Conservation (phyloP, 148 eudicot species). For the Oxyria digyna region DNA sequence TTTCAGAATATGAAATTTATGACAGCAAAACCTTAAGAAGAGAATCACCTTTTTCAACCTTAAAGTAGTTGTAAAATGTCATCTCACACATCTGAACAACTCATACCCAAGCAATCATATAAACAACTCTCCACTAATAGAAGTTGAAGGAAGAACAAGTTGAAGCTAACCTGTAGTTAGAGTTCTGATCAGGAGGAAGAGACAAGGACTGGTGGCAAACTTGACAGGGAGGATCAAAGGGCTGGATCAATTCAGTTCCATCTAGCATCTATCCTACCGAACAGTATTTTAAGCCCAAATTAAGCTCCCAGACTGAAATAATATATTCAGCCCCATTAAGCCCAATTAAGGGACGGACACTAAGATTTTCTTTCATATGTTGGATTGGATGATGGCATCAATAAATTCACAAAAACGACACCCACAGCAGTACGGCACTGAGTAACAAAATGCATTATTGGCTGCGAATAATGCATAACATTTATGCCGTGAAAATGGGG, state of each 20-base stretch:
- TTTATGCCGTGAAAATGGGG: too few species aligned
- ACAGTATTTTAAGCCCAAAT: too few species aligned
- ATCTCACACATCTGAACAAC: too few species aligned
- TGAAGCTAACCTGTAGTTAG: slow-evolving; percentile 97
- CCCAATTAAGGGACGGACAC: too few species aligned
- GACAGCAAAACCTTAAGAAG: slow-evolving; percentile 49
- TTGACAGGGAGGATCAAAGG: slow-evolving; percentile 76
- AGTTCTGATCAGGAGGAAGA: slow-evolving; percentile 53
- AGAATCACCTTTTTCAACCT: slow-evolving; percentile 54
- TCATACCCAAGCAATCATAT: too few species aligned
- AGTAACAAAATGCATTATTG: too few species aligned
- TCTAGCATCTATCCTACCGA: too few species aligned
- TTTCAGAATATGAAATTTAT: neutral
- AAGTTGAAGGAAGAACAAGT: neutral
- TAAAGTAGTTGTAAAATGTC: slow-evolving; percentile 77
- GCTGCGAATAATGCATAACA: too few species aligned
- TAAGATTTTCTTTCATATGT: neutral
- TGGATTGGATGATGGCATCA: neutral
- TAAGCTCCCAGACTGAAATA: too few species aligned
- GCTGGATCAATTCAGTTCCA: slow-evolving; percentile 65
- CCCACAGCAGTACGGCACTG: too few species aligned
- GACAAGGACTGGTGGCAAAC: slow-evolving; percentile 55
- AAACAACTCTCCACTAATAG: too few species aligned
- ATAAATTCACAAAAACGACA: neutral
- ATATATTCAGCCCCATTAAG: too few species aligned